phyloP scores from a whole-genome alignment of 345 rosid genomes.

The Citrus medica region DNA sequence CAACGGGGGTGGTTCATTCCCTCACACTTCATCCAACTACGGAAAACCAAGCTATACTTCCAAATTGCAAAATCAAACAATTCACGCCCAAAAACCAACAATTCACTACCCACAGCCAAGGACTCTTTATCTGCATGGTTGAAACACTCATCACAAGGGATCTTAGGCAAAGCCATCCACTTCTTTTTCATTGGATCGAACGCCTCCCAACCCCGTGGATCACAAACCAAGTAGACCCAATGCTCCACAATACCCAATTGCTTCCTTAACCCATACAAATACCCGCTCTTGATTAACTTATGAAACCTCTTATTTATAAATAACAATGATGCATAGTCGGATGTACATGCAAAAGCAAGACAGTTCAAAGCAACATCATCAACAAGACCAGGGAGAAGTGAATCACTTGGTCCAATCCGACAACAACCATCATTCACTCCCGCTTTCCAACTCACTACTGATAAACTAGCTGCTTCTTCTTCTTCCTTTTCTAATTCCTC shows the following conservation, averaged over 20 bases:
- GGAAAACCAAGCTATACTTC: conserved; percentile 59
- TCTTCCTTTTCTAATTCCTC: conserved; percentile 29
- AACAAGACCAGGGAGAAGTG: conserved; percentile 73
- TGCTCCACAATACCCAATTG: conserved; percentile 48
- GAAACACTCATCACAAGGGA: conserved; percentile 87
- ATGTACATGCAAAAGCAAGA: conserved; percentile 59
- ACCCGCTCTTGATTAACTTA: conserved; percentile 42
- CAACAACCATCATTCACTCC: conserved; percentile 51
- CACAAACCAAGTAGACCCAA: conserved; percentile 73
- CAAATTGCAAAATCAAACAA: conserved; percentile 65
- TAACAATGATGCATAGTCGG: conserved; percentile 54
- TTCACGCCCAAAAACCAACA: conserved; percentile 77
- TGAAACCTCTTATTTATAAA: conserved; percentile 59
- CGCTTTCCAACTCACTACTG: conserved; percentile 24
- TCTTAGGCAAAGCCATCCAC: conserved; percentile 75
- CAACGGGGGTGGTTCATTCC: conserved; percentile 74
- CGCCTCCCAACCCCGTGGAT: conserved; percentile 77
- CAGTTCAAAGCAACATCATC: conserved; percentile 72
- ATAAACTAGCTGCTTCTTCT: conserved; percentile 27
- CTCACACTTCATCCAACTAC: conserved; percentile 62
- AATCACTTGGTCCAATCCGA: conserved; percentile 53
- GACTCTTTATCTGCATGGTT: conserved; percentile 82
- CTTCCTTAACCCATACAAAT: conserved; percentile 57
- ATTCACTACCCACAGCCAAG: conserved; percentile 65
- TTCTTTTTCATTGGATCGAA: conserved; percentile 56